Evolutionary conservation across 2,329 filamentous ascomycete genomes (phyloP), one percentile per base, ranked within the genome.

Genomic region (Paraphaeosphaeria sporulosa): DNA sequence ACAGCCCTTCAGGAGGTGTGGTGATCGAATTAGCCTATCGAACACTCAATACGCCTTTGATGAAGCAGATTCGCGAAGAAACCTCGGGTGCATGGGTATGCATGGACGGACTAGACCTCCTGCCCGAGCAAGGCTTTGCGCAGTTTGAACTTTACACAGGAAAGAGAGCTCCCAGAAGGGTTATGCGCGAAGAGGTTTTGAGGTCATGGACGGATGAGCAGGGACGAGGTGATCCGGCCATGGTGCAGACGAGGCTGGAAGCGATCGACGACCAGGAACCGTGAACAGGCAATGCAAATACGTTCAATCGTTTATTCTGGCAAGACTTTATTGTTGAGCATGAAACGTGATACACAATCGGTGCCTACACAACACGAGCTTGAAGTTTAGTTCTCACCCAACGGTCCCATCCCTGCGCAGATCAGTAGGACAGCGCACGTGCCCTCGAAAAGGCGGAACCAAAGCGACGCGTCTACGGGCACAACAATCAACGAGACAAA

Each of bases 61-160:
- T 93, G 46, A 82, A 84, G 34, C 91, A 94, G 68, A 87, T 91
- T 57, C 84, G 88, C 19, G 79, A 81, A 55, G 78, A 86, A 73
- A 81, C 86, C 21, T 80, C 87, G 57, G 80, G 84, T 64, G 84
- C 90, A 43, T 94, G 90, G 90, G 88, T 93, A 0, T 83, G 90
- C 19, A 86, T 93, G 76, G 90, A 93, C 69, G 91, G 91, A 0
- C 79, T 94, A 13, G 90, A 94, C 67, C 83, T 93, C 49, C 77
- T 94, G 15, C 90, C 90, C 0, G 91, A 94, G 73, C 91, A 94
- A 72, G 91, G 89, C 0, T 91, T 91, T 76, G 90, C 91, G 1
- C 91, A 94, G 69, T 94, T 94, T 70, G 91, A 94, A 76, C 78
- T 94, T 2, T 92, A 94, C 73, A 93, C 91, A 0, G 91, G 90